phyloP scores from a whole-genome alignment of 192 early-diverging fungal genomes.

The Backusella tarrabulga region DNA sequence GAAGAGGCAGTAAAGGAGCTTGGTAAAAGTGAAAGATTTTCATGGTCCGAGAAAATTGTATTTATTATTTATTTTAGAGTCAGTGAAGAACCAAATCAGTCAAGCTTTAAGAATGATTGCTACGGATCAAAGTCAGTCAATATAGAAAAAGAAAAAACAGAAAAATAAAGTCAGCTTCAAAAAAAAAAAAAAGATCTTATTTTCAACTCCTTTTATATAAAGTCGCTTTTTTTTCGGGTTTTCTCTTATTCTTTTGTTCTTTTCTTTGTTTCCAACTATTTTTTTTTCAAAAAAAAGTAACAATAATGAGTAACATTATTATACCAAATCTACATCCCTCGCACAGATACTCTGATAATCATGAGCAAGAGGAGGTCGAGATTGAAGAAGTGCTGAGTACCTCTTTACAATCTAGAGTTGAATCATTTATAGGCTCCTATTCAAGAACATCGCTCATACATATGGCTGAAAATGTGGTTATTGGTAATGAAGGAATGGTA shows the following conservation, averaged over 20 bases:
- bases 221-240: not conserved
- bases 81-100: conserved; percentile 41
- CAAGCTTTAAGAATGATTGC: conserved; percentile 43
- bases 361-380: not conserved
- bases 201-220: conserved; percentile 4
- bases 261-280: not conserved
- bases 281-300: not conserved
- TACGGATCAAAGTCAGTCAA: conserved; percentile 36
- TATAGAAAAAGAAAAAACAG: not conserved
- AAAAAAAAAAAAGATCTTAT: conserved; percentile 9
- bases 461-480: conserved; percentile 36
- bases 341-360: conserved; percentile 8
- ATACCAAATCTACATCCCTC: conserved; percentile 29
- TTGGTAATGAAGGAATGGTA: conserved; percentile 5
- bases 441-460: conserved; percentile 29
- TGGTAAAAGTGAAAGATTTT: conserved; percentile 3
- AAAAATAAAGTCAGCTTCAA: not conserved
- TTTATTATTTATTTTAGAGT: conserved; percentile 20
- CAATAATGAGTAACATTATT: conserved; percentile 1
- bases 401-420: conserved; percentile 14
- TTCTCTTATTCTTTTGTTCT: not conserved
- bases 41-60: not conserved
- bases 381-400: not conserved
- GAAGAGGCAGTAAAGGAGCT: conserved; percentile 41
- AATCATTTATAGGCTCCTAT: conserved; percentile 31